Base-by-base conservation (phyloP, 192 early-diverging fungal genomes). In the Backusella liffmaniae region DNA sequence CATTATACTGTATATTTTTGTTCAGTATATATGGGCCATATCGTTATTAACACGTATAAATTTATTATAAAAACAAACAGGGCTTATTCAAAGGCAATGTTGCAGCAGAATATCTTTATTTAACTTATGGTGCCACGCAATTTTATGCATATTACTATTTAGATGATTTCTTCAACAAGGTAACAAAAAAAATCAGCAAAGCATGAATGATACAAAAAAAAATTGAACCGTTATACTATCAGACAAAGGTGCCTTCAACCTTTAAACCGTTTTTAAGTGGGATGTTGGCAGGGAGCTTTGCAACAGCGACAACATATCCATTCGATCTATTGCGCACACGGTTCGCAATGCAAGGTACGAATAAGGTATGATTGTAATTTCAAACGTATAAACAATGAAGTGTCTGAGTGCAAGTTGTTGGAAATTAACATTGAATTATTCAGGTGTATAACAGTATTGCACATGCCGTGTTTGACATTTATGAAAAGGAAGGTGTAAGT, bases 81-180 rank as follows among this genome's bases (percentile, higher is more conserved):
- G 95, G 91, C 12, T 83, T 97, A 41, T 98, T 94, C 89, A 97
- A 97, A 70, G 97, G 97, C 39, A 98, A 98, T 65, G 81, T 94
- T 77, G 89, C 95, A 0, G 97, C 97, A 15, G 94, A 94, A 80
- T 95, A 93, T 70, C 84, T 98, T 9, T 98, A 98, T 75, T 78
- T 98, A 53, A 87, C 91, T 15, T 98, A 97, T 77, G 95, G 96
- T 6, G 94, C 91, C 0, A 80, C 88, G 6, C 97, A 98, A 83
- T 98, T 97, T 73, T 80, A 91, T 34, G 80, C 87, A 10, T 96
- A 94, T 66, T 79, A 90, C 67, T 78, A 90, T 46, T 77, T 90
- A n/a, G 88, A 86, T 29, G 23, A 62, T 39, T 68, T 79, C 39
- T 69, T 88, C 21, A 80, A 86, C 18, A 77, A 75, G 34, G 73